These are phyloP conservation scores for Neonothopanus nambi DNA, from an alignment of 1,284 basidiomycete genomes.

Conservation along the genomic window DNA sequence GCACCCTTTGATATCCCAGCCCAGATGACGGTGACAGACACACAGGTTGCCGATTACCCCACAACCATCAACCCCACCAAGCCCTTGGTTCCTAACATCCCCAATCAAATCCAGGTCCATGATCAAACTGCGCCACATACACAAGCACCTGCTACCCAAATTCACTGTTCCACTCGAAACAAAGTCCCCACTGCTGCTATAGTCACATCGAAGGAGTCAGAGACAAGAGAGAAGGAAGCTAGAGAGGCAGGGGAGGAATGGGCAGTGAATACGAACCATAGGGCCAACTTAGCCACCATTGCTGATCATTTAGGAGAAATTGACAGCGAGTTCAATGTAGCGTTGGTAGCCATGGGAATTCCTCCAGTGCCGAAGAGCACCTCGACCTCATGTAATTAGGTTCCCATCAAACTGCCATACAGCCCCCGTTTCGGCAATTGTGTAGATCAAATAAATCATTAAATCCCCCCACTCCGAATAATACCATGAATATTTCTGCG, in stretches of 20 bases:
- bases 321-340: constrained; percentile 1
- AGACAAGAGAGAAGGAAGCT: not conserved
- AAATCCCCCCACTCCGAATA: no score
- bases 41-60: no score
- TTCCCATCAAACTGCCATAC: no score
- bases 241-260: not conserved
- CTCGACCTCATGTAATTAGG: no score
- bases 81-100: no score
- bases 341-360: constrained; percentile 2
- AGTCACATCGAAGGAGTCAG: no score
- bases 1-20: not conserved
- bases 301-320: constrained; percentile 5
- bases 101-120: not conserved
- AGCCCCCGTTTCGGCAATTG: no score
- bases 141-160: no score
- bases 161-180: not conserved
- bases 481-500: no score
- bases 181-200: not conserved
- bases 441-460: no score
- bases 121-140: no score
- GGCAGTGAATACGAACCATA: not conserved
- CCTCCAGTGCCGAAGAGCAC: constrained; percentile 15
- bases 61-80: not conserved
- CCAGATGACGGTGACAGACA: not conserved
- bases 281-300: not conserved